Evolutionary conservation across 2,329 filamentous ascomycete species (phyloP).

Genomic region (Boeremia lycopersici): DNA sequence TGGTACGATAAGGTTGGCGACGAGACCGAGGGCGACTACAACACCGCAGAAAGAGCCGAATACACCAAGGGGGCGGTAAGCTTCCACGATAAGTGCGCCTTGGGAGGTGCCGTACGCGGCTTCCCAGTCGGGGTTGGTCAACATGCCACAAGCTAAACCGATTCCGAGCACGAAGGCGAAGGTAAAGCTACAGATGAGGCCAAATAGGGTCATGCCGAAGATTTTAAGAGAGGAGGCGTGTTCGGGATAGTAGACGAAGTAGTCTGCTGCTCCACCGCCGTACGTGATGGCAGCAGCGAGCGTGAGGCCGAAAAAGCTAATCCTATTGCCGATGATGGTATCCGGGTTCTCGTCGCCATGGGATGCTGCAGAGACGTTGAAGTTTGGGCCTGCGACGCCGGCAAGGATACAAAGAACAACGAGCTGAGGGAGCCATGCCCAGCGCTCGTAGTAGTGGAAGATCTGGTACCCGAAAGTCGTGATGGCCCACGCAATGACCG

Average conservation of each 20-base stretch:
- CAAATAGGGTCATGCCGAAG: constrained; percentile 62
- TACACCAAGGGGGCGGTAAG: constrained; percentile 61
- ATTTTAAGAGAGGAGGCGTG: constrained; percentile 59
- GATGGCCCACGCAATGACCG: constrained; percentile 66
- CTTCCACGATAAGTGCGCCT: constrained; percentile 69
- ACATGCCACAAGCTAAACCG: constrained; percentile 65
- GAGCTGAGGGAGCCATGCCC: constrained; percentile 68
- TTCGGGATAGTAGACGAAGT: constrained; percentile 69
- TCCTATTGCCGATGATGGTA: constrained; percentile 62
- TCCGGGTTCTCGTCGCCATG: constrained; percentile 53
- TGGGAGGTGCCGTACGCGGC: constrained; percentile 63
- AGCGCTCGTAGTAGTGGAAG: constrained; percentile 73
- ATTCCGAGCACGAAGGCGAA: constrained; percentile 67
- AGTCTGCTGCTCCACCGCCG: constrained; percentile 67
- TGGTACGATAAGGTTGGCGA: constrained; percentile 69
- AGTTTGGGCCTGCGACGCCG: constrained; percentile 65
- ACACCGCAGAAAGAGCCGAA: constrained; percentile 73
- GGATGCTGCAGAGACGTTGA: constrained; percentile 60
- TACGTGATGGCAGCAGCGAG: constrained; percentile 70
- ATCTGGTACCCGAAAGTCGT: constrained; percentile 71
- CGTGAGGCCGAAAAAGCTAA: constrained; percentile 74
- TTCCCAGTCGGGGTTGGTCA: constrained; percentile 59
- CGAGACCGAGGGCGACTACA: constrained; percentile 66
- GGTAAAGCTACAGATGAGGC: constrained; percentile 63
- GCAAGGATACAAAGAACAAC: constrained; percentile 66